Conservation (phyloP, 164 flowering plant species). For the Amborella trichopoda region DNA sequence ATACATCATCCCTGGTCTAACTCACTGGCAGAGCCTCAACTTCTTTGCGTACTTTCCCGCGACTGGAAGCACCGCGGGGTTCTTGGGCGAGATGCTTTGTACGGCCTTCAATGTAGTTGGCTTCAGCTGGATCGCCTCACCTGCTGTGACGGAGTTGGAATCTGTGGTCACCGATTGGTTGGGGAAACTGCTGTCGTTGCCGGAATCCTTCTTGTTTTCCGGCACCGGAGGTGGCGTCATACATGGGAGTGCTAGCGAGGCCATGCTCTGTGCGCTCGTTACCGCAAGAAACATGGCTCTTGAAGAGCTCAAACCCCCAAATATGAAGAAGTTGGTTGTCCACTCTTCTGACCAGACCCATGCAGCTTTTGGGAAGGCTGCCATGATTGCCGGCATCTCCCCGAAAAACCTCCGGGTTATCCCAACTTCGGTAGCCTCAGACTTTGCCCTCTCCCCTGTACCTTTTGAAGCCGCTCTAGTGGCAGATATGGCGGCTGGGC, state of each 20-base stretch:
- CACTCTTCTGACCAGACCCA: constrained; percentile 66
- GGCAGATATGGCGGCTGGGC: constrained; percentile 29
- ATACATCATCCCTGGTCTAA: constrained; percentile 48
- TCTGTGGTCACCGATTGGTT: constrained; percentile 47
- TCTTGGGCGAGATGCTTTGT: constrained; percentile 54
- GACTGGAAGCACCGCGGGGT: constrained; percentile 37
- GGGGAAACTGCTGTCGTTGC: constrained; percentile 32
- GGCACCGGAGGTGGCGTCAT: constrained; percentile 30
- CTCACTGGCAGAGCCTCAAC: constrained; percentile 69
- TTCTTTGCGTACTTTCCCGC: constrained; percentile 51
- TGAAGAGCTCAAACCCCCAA: too few relatives aligned
- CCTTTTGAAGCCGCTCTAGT: constrained; percentile 10
- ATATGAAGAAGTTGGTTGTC: constrained; percentile 28
- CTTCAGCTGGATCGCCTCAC: constrained; percentile 64
- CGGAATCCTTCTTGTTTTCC: constrained; percentile 30
- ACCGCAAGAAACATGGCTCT: constrained; percentile 51
- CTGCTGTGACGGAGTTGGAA: constrained; percentile 55
- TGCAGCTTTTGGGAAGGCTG: constrained; percentile 30
- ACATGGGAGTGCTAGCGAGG: constrained; percentile 45
- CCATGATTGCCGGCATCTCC: constrained; percentile 33
- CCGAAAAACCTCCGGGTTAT: constrained; percentile 26
- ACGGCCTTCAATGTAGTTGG: constrained; percentile 53
- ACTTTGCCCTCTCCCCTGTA: constrained; percentile 23
- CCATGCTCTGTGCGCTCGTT: constrained; percentile 34
- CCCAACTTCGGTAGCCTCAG: constrained; percentile 10